Conservation (phyloP, 305 asterid genomes). For the Fraxinus velutina region DNA sequence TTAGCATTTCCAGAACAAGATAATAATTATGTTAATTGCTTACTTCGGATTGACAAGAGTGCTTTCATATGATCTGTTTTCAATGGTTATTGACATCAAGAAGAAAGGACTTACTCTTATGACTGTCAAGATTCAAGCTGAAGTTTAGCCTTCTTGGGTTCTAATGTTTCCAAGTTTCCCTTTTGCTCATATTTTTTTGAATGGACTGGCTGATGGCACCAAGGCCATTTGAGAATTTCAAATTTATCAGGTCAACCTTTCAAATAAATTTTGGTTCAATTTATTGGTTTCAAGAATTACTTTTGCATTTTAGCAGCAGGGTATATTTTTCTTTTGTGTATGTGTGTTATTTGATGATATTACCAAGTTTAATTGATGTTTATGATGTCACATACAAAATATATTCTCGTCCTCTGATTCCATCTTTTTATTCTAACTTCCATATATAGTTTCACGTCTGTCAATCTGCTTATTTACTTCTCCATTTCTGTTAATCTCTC, state of each 20-base stretch:
- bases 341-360: neutral
- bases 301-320: neutral
- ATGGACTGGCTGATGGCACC: neutral
- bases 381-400: neutral
- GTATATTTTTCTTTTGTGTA: neutral
- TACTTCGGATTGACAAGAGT: neutral
- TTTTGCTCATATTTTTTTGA: neutral
- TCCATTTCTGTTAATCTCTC: neutral
- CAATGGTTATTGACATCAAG: neutral
- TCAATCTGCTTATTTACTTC: neutral
- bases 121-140: neutral
- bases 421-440: neutral
- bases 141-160: neutral
- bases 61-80: neutral
- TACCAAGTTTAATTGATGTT: neutral
- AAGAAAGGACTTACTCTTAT: neutral
- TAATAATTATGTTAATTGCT: neutral
- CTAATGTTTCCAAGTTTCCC: neutral
- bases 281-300: slow-evolving; percentile 14
- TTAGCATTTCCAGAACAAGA: neutral
- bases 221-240: neutral
- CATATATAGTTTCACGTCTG: neutral
- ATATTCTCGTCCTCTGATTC: neutral
- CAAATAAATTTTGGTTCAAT: neutral
- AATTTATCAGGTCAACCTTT: neutral